Percentiles rank a stretch among this genome's conserved stretches.
These are phyloP conservation scores for Tolypocladium album DNA, from an alignment of 2,329 filamentous ascomycete genomes.

Conservation along the genomic window DNA sequence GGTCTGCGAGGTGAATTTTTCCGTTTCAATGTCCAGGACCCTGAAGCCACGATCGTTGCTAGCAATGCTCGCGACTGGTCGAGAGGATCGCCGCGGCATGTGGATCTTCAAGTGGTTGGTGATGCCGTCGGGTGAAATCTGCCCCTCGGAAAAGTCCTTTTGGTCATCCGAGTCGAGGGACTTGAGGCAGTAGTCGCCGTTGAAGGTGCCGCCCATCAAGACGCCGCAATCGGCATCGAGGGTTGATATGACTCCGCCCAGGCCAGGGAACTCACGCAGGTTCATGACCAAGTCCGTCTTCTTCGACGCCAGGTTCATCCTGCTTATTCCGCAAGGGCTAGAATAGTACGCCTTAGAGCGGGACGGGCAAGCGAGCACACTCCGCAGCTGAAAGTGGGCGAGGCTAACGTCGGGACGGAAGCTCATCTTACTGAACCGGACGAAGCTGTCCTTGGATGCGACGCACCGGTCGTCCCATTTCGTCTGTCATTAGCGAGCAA, in stretches of 20 bases:
- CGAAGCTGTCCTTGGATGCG: conserved; percentile 36
- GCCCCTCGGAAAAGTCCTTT: conserved; percentile 28
- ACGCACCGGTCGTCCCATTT: conserved; percentile 14
- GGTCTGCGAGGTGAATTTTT: conserved; percentile 43
- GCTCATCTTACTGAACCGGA: conserved; percentile 47
- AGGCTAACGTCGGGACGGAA: conserved; percentile 42
- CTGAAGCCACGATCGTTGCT: conserved; percentile 53
- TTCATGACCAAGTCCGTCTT: conserved; percentile 32
- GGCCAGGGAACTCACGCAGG: conserved; percentile 24
- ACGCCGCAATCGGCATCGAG: conserved; percentile 41
- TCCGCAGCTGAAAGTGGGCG: conserved; percentile 57
- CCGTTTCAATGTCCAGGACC: conserved; percentile 45
- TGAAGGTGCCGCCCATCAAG: conserved; percentile 49
- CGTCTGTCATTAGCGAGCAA: not conserved
- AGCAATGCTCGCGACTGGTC: conserved; percentile 47
- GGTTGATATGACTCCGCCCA: conserved; percentile 35
- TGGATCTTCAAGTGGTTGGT: conserved; percentile 56
- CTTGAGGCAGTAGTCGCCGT: conserved; percentile 42
- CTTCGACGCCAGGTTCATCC: conserved; percentile 40
- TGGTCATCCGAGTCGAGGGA: conserved; percentile 29
- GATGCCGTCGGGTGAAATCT: conserved; percentile 42
- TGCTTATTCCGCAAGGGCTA: conserved; percentile 34
- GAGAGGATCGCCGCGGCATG: conserved; percentile 36
- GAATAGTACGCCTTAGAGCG: conserved; percentile 48
- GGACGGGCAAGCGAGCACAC: conserved; percentile 46